These are phyloP conservation scores for Macadamia tetraphylla DNA, from an alignment of 164 flowering plant species.

Conservation along the genomic window DNA sequence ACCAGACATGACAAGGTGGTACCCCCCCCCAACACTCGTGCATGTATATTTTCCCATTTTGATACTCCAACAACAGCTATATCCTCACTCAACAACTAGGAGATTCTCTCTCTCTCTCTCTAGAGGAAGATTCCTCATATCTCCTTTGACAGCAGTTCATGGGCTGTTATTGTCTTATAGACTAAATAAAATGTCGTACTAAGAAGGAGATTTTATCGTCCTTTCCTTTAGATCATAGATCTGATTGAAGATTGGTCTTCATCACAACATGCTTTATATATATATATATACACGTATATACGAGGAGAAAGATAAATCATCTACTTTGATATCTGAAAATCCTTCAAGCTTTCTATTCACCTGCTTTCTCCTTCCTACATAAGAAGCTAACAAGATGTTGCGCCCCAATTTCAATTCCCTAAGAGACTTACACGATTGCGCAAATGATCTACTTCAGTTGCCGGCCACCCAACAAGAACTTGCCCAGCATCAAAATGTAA, in stretches of 20 bases:
- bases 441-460: conserved; percentile 16
- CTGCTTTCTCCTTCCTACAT: not conserved
- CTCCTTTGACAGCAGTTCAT: not conserved
- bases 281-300: too few species aligned
- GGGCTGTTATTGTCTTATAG: not conserved
- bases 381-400: conserved; percentile 1
- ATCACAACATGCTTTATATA: not conserved
- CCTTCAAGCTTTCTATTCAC: too few species aligned
- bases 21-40: not conserved
- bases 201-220: not conserved
- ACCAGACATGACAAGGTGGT: not conserved
- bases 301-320: not conserved
- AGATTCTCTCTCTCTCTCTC: not conserved
- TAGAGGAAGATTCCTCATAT: not conserved
- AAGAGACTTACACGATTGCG: conserved; percentile 16
- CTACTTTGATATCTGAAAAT: not conserved
- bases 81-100: not conserved
- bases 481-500: conserved; percentile 10
- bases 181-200: not conserved
- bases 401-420: conserved; percentile 11
- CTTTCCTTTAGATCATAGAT: not conserved
- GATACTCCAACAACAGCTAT: not conserved
- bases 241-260: not conserved
- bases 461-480: conserved; percentile 17
- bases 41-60: not conserved